Conservation (phyloP, 345 rosid species). For the Rhodamnia argentea region DNA sequence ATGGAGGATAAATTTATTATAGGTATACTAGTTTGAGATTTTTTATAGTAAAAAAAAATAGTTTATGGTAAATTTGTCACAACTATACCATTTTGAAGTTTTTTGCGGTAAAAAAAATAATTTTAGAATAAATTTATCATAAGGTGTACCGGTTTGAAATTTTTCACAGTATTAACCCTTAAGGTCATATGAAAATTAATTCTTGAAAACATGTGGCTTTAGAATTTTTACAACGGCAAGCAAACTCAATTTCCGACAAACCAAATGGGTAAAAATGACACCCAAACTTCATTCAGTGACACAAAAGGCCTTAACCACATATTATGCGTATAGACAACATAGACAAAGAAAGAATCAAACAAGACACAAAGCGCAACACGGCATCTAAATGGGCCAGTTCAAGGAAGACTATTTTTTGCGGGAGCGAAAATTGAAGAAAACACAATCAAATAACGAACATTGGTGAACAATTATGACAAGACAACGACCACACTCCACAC, state of each 20-base stretch:
- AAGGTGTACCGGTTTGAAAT: too few species aligned
- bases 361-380: not conserved
- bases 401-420: not conserved
- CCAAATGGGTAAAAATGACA: not conserved
- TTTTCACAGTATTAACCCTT: too few species aligned
- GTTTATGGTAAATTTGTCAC: too few species aligned
- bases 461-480: not conserved
- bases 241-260: not conserved
- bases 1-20: too few species aligned
- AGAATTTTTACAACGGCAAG: accelerated
- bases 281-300: not conserved
- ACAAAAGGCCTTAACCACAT: not conserved
- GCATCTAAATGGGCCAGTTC: not conserved
- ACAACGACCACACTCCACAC: not conserved
- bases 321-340: not conserved
- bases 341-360: not conserved
- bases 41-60: too few species aligned
- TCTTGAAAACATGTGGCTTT: not conserved
- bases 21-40: too few species aligned
- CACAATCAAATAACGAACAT: not conserved
- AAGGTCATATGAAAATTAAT: too few species aligned
- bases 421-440: not conserved
- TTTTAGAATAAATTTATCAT: too few species aligned
- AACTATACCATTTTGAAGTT: too few species aligned
- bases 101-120: too few species aligned